These are phyloP conservation scores for Trichoderma lentiforme DNA, from an alignment of 2,329 filamentous ascomycete genomes.

Conservation along the genomic window DNA sequence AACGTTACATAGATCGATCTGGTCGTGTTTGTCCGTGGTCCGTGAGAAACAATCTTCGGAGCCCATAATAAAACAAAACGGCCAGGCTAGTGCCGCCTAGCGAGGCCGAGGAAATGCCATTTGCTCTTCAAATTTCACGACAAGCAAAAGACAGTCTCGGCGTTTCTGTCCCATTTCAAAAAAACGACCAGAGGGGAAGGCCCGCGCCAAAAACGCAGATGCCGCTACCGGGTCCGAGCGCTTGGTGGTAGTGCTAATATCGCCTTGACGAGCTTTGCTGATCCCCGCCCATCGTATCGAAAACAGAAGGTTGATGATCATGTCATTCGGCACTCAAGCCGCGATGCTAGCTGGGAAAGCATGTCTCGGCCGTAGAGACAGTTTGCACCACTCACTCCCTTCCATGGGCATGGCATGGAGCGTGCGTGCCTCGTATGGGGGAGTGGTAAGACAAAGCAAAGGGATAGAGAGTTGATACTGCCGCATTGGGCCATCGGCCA, in stretches of 20 bases:
- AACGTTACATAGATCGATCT: conserved; percentile 8
- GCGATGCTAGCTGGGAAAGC: background rate
- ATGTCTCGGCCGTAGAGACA: background rate
- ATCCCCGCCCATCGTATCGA: conserved; percentile 7
- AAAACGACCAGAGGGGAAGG: background rate
- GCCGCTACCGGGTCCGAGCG: conserved; percentile 4
- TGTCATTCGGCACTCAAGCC: background rate
- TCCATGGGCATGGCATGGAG: background rate
- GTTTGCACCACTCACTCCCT: background rate
- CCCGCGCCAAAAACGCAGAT: background rate
- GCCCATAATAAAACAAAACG: background rate
- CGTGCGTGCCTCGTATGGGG: background rate
- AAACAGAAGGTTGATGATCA: conserved; percentile 15
- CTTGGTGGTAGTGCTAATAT: background rate
- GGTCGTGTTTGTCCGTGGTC: background rate
- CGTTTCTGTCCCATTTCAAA: background rate
- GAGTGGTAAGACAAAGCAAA: background rate
- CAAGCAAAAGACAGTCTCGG: background rate
- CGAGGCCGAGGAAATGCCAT: background rate
- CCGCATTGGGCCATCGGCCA: conserved; percentile 2
- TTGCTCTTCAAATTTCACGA: background rate
- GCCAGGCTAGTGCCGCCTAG: background rate
- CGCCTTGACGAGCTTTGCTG: background rate
- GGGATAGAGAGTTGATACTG: background rate
- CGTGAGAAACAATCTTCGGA: background rate